Base-by-base conservation (phyloP, 2,329 filamentous ascomycete species). In the Trichoderma simmonsii region DNA sequence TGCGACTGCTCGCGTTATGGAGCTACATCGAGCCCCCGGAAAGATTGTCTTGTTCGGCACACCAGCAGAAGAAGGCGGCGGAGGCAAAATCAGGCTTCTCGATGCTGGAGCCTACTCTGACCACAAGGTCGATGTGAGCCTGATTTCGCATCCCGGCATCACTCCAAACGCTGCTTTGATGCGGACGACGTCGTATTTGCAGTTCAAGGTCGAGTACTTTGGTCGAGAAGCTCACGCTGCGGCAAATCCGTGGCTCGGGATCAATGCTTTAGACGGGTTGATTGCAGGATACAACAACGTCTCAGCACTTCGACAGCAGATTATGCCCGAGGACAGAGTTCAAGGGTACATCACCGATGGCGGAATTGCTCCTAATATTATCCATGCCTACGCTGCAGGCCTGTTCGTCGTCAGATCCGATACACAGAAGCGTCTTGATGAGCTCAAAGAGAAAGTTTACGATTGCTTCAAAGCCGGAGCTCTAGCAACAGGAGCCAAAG, bases 231-330 rank as follows among this genome's bases (percentile, higher is more conserved):
- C 88, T 0, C 87, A 89, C 74, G 87, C 87, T 0, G 87, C 86
- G 3, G 83, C 83, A 1, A 85, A 82, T 34, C 88, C 87, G 0
- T 89, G 87, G 87, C 81, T 86, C 6, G 87, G 88, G 0, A 82
- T 87, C 75, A 90, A 90, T 75, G 87, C 87, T 0, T 82, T 89
- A 1, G 88, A 90, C 76, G 87, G 87, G 0, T 75, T 88, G 26
- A 80, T 90, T 3, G 80, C 82, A 0, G 84, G 81, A 6, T 86
- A 86, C 75, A 83, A 82, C 63, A 80, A 80, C 57, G 76, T 89
- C 6, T 83, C 85, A 0, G 80, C 86, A 6, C 81, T 90, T 39
- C 83, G 88, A 3, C 87, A 89, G 78, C 87, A 90, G 78, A 84
- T 85, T 6, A 81, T 83, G 77, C 86, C 87, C 0, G 84, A 84